Evolutionary conservation across 2,329 filamentous ascomycete species (phyloP).

Genomic region (Hirsutella rhossiliensis): DNA sequence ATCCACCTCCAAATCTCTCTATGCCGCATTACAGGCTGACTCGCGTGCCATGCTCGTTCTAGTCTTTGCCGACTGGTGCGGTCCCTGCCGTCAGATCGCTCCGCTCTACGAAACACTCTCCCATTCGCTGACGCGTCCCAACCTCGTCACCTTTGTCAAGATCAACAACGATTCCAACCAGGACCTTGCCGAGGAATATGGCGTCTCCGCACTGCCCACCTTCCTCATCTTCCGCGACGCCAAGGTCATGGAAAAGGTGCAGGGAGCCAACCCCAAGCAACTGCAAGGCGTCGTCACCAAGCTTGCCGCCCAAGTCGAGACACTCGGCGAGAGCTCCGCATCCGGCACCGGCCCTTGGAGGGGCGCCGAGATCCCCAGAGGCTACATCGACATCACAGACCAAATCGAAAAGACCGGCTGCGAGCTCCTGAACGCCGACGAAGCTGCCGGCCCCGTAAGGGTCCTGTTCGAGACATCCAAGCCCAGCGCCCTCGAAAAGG

Average conservation of each 20-base stretch:
- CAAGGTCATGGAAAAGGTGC: constrained; percentile 53
- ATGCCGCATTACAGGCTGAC: no score
- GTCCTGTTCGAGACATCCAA: constrained; percentile 59
- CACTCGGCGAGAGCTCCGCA: constrained; percentile 30
- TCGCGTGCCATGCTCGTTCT: no score
- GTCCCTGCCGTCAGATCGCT: constrained; percentile 71
- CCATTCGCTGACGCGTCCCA: constrained; percentile 54
- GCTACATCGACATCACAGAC: constrained; percentile 74
- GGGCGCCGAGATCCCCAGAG: constrained; percentile 62
- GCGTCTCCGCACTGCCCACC: constrained; percentile 71
- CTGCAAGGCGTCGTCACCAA: constrained; percentile 62
- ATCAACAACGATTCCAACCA: constrained; percentile 71
- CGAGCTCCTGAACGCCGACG: constrained; percentile 81
- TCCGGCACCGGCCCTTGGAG: constrained; percentile 48
- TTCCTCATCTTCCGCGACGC: constrained; percentile 78
- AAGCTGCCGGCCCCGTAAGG: constrained; percentile 59
- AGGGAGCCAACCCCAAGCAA: constrained; percentile 60
- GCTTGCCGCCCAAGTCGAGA: constrained; percentile 53
- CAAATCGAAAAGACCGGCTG: constrained; percentile 68
- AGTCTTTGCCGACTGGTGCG: constrained; percentile 88
- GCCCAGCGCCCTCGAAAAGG: constrained; percentile 51
- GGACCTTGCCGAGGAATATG: constrained; percentile 62
- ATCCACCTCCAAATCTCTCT: no score
- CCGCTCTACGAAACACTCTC: constrained; percentile 74
- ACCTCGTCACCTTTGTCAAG: constrained; percentile 72